These are phyloP conservation scores for Aureobasidium namibiae DNA, from an alignment of 2,329 filamentous ascomycete genomes.

Conservation along the genomic window DNA sequence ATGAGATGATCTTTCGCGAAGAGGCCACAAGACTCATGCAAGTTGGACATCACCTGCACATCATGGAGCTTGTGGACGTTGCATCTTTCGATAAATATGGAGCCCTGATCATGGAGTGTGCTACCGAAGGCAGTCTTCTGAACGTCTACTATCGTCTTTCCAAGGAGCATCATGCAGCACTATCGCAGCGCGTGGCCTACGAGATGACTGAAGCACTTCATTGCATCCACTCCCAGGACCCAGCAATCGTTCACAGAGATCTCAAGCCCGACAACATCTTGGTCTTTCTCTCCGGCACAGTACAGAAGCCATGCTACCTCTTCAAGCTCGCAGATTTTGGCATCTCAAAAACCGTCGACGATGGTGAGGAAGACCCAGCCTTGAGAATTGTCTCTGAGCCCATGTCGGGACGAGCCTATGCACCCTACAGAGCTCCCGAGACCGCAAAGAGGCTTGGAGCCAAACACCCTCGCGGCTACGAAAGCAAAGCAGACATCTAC, in stretches of 20 bases:
- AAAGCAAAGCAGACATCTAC: background rate
- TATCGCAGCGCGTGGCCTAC: background rate
- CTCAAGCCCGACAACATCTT: conserved; percentile 12
- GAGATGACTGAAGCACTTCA: background rate
- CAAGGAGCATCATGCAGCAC: background rate
- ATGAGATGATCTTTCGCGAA: background rate
- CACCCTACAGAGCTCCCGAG: background rate
- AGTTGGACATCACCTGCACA: background rate
- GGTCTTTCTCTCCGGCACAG: background rate
- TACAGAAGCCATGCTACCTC: background rate
- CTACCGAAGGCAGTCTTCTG: background rate
- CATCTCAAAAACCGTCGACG: background rate
- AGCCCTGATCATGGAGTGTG: background rate
- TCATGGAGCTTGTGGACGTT: background rate
- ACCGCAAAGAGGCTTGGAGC: background rate
- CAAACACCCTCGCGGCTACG: background rate
- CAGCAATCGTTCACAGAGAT: conserved; percentile 8
- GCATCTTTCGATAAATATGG: background rate
- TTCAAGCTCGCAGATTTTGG: conserved; percentile 10
- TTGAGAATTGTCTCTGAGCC: background rate
- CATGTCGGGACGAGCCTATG: background rate
- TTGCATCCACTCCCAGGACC: background rate
- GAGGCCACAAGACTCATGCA: background rate
- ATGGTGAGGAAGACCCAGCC: background rate
- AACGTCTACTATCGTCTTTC: background rate